These are phyloP conservation scores for Geotrichum reessii DNA, from an alignment of 1,139 yeast genomes.

Conservation along the genomic window DNA sequence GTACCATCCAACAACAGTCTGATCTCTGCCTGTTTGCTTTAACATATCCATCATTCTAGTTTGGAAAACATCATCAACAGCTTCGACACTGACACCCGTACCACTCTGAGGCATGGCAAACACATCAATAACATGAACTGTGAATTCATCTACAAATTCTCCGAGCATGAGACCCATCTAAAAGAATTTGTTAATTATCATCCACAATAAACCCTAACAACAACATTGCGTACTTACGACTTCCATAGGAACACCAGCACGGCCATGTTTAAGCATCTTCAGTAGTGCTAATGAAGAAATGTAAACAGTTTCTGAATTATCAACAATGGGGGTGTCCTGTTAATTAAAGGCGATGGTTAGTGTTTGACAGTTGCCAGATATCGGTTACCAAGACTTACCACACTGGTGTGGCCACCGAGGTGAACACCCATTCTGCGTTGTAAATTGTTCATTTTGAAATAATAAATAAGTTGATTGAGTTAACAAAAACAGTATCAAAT, in stretches of 20 bases:
- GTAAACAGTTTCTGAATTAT: constrained; percentile 93
- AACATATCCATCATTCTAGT: constrained; percentile 99
- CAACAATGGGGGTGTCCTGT: constrained; percentile 76
- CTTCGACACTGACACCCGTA: constrained; percentile 98
- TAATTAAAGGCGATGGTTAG: background rate
- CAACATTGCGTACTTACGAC: constrained; percentile 40
- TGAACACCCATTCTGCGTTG: constrained; percentile 44
- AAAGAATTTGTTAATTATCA: constrained; percentile 1
- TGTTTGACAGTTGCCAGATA: constrained; percentile 9
- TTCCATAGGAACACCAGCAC: constrained; percentile 99
- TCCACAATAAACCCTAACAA: background rate
- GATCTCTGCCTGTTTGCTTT: constrained; percentile 48
- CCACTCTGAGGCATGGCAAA: constrained; percentile 97
- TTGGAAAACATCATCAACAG: constrained; percentile 98
- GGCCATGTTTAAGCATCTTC: constrained; percentile 95
- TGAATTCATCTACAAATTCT: constrained; percentile 94
- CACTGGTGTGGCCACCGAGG: constrained; percentile 29
- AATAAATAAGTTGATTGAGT: background rate
- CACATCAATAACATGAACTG: constrained; percentile 94
- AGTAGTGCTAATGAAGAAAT: constrained; percentile 90
- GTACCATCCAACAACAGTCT: constrained; percentile 75
- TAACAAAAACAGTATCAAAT: background rate
- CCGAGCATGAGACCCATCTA: constrained; percentile 97
- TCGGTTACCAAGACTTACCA: constrained; percentile 13
- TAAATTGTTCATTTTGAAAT: constrained; percentile 58